Evolutionary conservation across 176 grass and related monocot genomes (phyloP), one percentile per base, ranked within the genome.

Genomic region (Hsuehochloa calcarea): DNA sequence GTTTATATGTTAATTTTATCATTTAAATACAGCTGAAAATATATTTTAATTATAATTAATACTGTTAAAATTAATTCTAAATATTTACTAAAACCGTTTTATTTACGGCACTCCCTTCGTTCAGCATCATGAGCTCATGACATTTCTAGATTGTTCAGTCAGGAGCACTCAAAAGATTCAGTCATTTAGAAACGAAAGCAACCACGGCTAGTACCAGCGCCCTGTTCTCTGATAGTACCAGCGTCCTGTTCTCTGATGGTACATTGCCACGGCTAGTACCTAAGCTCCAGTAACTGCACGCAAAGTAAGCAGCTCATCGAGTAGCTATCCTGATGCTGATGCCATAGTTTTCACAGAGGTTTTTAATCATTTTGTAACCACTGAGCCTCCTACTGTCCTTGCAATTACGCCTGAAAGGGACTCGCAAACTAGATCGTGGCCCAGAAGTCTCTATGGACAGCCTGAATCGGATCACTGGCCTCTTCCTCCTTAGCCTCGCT

Each of bases 111-210:
- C n/a, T n/a, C 20, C 6, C 45, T 17, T 64, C 15, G 5, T 61
- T 59, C 27, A n/a, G 62, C 49, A 65, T 31, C 26, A 12, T 5
- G 59, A 27, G 59, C 11, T 60, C 22, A 25, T 27, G 46, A 3
- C 46, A 38, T 55, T 38, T 56, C 59, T 31, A 63, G 74, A 29
- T 26, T 4, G 79, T 49, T 70, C 51, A 19, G 47, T 34, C 27
- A 65, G 15, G 79, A 38, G 63, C 82, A 86, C 71, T 83, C 51
- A 77, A 92, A 39, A 40, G 70, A 64, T 4, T 64, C 43, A 56
- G 78, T 64, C 47, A 90, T 77, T 86, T 37, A 82, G 77, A 91
- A 55, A 84, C 72, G 84, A 86, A 90, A 90, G 88, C 79, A 81
- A 69, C 69, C 23, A 78, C 50, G 51, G 37, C 22, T 58, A 87